Percentiles rank a stretch among this genome's conserved stretches.
Evolutionary conservation across 202 grass and related monocot species (phyloP).

Genomic region (Setaria viridis): DNA sequence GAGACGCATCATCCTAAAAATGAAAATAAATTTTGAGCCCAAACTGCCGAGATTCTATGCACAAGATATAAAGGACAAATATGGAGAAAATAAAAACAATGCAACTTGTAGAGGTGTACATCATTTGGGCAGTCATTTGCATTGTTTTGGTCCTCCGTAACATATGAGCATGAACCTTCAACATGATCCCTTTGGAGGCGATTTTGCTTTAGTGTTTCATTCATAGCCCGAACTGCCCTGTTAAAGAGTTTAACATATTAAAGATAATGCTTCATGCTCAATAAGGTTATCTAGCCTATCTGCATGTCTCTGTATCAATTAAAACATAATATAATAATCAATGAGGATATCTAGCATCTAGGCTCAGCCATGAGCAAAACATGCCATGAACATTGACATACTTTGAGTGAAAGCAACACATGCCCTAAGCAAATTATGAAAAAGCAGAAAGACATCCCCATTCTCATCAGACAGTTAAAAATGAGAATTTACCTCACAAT

Average conservation of each 20-base stretch:
- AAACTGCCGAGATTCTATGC: constrained; percentile 27
- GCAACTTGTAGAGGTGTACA: constrained; percentile 51
- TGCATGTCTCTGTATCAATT: neutral
- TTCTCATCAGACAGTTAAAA: constrained; percentile 42
- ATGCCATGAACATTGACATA: neutral
- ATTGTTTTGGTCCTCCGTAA: constrained; percentile 53
- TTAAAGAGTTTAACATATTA: constrained; percentile 48
- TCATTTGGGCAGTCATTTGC: constrained; percentile 58
- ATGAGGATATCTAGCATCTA: constrained; percentile 45
- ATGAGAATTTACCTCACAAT: constrained; percentile 82
- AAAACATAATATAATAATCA: neutral
- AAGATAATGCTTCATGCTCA: constrained; percentile 37
- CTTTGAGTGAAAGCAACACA: constrained; percentile 39
- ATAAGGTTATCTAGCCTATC: constrained; percentile 23
- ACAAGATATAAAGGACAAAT: constrained; percentile 30
- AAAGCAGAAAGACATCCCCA: constrained; percentile 12
- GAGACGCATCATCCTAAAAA: constrained; percentile 67
- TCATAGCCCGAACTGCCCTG: constrained; percentile 99
- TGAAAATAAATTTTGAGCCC: constrained; percentile 41
- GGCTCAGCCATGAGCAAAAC: constrained; percentile 25
- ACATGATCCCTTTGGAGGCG: constrained; percentile 85
- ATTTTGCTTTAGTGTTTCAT: constrained; percentile 98
- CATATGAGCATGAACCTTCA: constrained; percentile 75
- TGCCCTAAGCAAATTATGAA: constrained; percentile 29
- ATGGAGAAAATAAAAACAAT: constrained; percentile 36